phyloP scores from a whole-genome alignment of 2,329 filamentous ascomycete species.

The Didymella exigua region DNA sequence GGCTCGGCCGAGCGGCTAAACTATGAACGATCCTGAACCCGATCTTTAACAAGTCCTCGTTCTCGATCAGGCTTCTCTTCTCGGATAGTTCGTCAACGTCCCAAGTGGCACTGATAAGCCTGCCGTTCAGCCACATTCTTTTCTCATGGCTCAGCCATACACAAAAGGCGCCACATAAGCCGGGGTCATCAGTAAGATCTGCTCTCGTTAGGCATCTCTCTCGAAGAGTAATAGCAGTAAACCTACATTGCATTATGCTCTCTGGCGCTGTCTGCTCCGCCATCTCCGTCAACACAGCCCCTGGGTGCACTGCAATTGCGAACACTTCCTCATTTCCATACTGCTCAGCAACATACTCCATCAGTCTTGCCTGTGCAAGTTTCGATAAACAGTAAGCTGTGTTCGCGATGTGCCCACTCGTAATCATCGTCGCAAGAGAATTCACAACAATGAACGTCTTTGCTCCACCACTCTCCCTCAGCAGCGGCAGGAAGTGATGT shows the following conservation, averaged over 20 bases:
- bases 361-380: constrained; percentile 35
- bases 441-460: constrained; percentile 36
- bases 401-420: constrained; percentile 50
- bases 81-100: constrained; percentile 36
- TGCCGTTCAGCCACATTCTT: constrained; percentile 39
- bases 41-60: constrained; percentile 38
- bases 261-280: constrained; percentile 31
- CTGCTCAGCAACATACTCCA: constrained; percentile 36
- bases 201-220: background rate
- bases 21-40: constrained; percentile 23
- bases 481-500: constrained; percentile 44
- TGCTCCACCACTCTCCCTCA: constrained; percentile 24
- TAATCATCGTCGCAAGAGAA: constrained; percentile 44
- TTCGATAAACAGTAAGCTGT: constrained; percentile 40
- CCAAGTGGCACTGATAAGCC: constrained; percentile 38
- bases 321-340: constrained; percentile 30
- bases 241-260: constrained; percentile 35
- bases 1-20: background rate
- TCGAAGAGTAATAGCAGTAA: background rate
- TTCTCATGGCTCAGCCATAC: constrained; percentile 41
- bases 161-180: constrained; percentile 41
- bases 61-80: constrained; percentile 29
- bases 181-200: constrained; percentile 40
- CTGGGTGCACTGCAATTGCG: constrained; percentile 39
- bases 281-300: constrained; percentile 40